Evolutionary conservation across 108 stramenopile species (phyloP).

Genomic region (Hondaea fermentalgiana): DNA sequence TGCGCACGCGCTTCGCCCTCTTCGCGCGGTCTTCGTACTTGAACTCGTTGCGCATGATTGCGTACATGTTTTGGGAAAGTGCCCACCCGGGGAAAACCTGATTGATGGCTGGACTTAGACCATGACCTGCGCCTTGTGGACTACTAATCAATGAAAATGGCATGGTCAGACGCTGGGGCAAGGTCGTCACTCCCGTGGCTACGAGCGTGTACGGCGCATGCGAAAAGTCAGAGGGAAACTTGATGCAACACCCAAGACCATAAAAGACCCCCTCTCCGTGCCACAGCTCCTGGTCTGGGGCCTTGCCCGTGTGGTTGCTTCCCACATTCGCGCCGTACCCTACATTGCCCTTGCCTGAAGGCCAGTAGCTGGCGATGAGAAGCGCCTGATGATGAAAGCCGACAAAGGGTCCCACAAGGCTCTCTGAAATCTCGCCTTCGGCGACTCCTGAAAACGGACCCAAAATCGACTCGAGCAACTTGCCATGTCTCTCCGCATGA

Average conservation of each 20-base stretch:
- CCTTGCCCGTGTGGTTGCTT: conserved; percentile 83
- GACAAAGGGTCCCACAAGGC: conserved; percentile 73
- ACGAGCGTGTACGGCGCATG: conserved; percentile 77
- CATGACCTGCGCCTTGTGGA: neutral
- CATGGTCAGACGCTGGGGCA: conserved; percentile 68
- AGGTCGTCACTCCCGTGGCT: conserved; percentile 72
- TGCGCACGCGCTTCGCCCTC: conserved; percentile 62
- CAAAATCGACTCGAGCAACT: conserved; percentile 55
- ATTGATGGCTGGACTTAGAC: conserved; percentile 44
- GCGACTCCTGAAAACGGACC: conserved; percentile 75
- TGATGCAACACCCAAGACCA: conserved; percentile 71
- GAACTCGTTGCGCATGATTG: conserved; percentile 64
- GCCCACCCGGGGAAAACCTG: conserved; percentile 81
- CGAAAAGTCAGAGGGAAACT: conserved; percentile 76
- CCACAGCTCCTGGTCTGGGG: conserved; percentile 79
- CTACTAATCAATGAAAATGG: conserved; percentile 70
- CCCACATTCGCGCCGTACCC: conserved; percentile 88
- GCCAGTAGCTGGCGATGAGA: conserved; percentile 79
- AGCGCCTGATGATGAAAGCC: conserved; percentile 79
- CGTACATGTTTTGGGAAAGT: conserved; percentile 68
- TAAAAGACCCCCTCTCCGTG: conserved; percentile 84
- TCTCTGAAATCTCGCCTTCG: conserved; percentile 66
- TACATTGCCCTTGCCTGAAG: conserved; percentile 81
- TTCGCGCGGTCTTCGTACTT: conserved; percentile 67
- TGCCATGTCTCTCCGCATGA: conserved; percentile 54